Base-by-base conservation (phyloP, 1,284 basidiomycete species). In the Pseudozyma tsukubaensis region DNA sequence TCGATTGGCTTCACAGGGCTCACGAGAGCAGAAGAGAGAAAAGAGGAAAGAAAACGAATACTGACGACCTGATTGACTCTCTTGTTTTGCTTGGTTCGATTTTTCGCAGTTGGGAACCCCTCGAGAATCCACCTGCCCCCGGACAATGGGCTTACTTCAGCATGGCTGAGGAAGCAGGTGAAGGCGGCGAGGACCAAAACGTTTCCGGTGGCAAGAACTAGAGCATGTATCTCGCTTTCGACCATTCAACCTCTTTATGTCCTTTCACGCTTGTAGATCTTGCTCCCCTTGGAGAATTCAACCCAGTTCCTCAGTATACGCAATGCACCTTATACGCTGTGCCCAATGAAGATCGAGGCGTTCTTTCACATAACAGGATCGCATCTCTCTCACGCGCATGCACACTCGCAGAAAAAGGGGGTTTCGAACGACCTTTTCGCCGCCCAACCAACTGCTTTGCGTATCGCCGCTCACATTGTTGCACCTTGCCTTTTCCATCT, bases 81-180 rank as follows among this genome's bases (percentile, higher is more conserved):
- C 39, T 34, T 53, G 14, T 21, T 69, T 54, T 36, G 55, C 35
- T 19, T 12, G 72, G 21, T 76, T 48, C 24, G 21, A 18, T 37
- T 32, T 57, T n/a, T n/a, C n/a, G n/a, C 77, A 96, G 94, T 47
- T 94, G 92, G 92, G 93, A 94, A 84, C 89, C 92, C 24, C 86
- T 96, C 74, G 91, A 92, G 82, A 91, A 92, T 81, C 91, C 91
- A 70, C 90, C 93, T 14, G 89, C 89, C 64, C 87, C 89, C 5
- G 92, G 92, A 19, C 94, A 96, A 84, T 97, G 94, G 94, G 90
- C 91, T 76, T 93, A 93, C 85, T 89, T 91, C 70, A 78, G 78
- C 54, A 83, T 83, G 80, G 69, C 69, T 34, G 77, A 83, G 45
- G 82, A 81, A 49, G 72, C 79, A 6, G 81, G 81, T 36, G 81